Evolutionary conservation across 441 rosid species (phyloP).

Genomic region (Gossypium schwendimanii): DNA sequence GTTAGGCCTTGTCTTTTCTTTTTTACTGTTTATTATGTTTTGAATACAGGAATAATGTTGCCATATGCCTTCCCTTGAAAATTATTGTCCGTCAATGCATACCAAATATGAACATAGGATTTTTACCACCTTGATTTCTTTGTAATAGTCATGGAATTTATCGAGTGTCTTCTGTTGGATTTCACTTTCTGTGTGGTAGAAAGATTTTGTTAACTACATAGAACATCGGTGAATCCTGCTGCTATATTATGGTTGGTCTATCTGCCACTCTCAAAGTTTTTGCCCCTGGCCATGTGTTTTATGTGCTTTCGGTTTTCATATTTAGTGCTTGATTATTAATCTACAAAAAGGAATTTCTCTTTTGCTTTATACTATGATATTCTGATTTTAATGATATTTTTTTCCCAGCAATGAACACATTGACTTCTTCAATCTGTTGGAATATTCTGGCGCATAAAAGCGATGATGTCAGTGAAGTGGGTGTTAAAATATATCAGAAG

Average conservation of each 20-base stretch:
- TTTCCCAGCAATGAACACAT: constrained; percentile 59
- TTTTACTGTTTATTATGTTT: constrained; percentile 5
- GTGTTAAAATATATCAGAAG: constrained; percentile 83
- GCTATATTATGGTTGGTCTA: neutral
- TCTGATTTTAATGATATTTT: constrained; percentile 2
- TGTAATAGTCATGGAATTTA: neutral
- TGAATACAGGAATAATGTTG: neutral
- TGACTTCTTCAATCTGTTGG: constrained; percentile 86
- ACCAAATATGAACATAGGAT: neutral
- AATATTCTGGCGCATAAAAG: constrained; percentile 84
- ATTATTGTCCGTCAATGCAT: neutral
- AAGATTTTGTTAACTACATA: neutral
- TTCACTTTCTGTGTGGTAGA: neutral
- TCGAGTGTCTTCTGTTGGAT: neutral
- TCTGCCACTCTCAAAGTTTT: neutral
- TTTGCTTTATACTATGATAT: neutral
- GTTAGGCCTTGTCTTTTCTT: constrained; percentile 25
- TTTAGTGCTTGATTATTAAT: neutral
- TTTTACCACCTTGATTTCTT: neutral
- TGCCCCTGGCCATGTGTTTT: neutral
- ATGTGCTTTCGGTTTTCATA: neutral
- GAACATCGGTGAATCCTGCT: neutral
- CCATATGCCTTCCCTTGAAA: neutral
- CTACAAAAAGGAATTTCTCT: neutral
- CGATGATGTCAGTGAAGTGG: constrained; percentile 83